Evolutionary conservation across 192 early-diverging fungal species (phyloP).

Genomic region (Paraglomus brasilianum): DNA sequence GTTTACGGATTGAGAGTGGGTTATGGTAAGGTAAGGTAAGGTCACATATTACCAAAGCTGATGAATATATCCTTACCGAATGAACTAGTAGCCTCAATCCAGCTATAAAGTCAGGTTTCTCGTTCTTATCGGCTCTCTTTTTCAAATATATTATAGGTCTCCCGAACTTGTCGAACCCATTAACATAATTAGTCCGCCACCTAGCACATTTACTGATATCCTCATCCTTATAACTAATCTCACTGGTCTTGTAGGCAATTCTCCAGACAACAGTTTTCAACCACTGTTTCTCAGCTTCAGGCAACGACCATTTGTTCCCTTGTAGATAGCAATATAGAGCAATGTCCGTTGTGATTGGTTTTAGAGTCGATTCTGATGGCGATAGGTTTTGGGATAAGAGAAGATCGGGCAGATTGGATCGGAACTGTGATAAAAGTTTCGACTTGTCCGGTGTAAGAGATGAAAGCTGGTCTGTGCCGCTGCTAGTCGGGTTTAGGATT

Average conservation of each 20-base stretch:
- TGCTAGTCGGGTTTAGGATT: too few relatives aligned
- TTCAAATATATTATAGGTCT: constrained; percentile 17
- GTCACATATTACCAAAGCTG: too few relatives aligned
- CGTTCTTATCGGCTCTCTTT: constrained; percentile 7
- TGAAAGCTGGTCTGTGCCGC: too few relatives aligned
- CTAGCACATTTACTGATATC: not conserved
- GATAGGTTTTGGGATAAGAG: not conserved
- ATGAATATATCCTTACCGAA: not conserved
- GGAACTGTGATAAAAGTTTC: too few relatives aligned
- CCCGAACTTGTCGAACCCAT: constrained; percentile 19
- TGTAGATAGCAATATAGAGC: constrained; percentile 23
- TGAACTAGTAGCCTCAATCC: not conserved
- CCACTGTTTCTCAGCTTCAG: not conserved
- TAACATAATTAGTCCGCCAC: constrained; percentile 11
- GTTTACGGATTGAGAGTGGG: too few relatives aligned
- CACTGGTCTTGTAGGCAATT: not conserved
- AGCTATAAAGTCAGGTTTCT: not conserved
- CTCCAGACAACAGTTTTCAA: constrained; percentile 8
- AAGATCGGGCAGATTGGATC: constrained; percentile 1
- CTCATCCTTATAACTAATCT: not conserved
- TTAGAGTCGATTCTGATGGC: not conserved
- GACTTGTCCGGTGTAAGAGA: too few relatives aligned
- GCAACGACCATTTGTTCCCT: constrained; percentile 15
- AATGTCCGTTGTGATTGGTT: not conserved
- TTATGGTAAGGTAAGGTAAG: too few relatives aligned